Base-by-base conservation (phyloP, 192 early-diverging fungal species). In the Coemansia sp. region DNA sequence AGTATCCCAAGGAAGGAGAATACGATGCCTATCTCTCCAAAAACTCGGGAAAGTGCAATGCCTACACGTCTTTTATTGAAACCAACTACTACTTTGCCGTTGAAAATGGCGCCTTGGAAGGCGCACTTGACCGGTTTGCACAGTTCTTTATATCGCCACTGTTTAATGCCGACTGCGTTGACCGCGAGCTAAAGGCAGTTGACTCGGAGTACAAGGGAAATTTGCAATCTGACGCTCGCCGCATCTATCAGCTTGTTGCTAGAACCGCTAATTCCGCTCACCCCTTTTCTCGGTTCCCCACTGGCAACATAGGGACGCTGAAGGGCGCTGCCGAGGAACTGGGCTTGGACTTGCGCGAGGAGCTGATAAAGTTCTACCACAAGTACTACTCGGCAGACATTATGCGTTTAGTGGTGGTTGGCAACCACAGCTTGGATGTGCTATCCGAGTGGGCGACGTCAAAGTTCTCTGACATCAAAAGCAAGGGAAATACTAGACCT, bases 191-290 rank as follows among this genome's bases (percentile, higher is more conserved):
- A 60, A 84, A 87, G 3, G 96, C 94, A 2, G 94, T 99, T 1
- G 94, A 99, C 74, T 96, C 95, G 1, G 95, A 98, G 66, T 91
- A 92, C 78, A 94, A 95, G 64, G 91, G 92, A 63, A 90, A 94
- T 68, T 50, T 94, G 20, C 93, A 94, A 64, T 75, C 77, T 20
- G 93, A 95, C 69, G n/a, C n/a, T n/a, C n/a, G n/a, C n/a, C n/a
- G n/a, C n/a, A n/a, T 16, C 6, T 60, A 60, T 15, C 27, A n/a
- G 5, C 31, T 60, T 15, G 18, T 9, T 0, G 3, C 50, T 33
- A 29, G 36, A 49, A 66, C 12, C 22, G 34, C 78, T 2, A 88
- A 90, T 66, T 89, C 89, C 0, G 60, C 79, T 20, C 94, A 97
- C 64, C 92, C 93, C 20, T 93, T 87, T 62, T 87, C 86, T 20